These are phyloP conservation scores for Fragaria iinumae DNA, from an alignment of 306 rosid genomes.

Conservation along the genomic window DNA sequence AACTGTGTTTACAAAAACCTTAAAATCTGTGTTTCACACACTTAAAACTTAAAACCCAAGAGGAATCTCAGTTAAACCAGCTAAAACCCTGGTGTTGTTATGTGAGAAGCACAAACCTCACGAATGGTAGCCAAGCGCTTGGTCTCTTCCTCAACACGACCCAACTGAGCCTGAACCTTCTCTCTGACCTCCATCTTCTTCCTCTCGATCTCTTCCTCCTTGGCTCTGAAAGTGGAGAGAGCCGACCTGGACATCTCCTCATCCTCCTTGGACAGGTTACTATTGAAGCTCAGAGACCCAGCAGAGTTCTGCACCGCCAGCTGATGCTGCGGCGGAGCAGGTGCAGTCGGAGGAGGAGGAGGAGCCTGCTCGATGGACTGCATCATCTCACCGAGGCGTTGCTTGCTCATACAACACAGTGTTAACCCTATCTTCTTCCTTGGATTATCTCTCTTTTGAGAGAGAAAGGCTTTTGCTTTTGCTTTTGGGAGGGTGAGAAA, in stretches of 20 bases:
- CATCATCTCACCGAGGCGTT: slow-evolving; percentile 34
- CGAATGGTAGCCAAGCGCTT: slow-evolving; percentile 90
- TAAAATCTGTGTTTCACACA: neutral
- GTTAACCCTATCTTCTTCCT: slow-evolving; percentile 38
- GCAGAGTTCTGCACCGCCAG: slow-evolving; percentile 65
- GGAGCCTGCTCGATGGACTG: slow-evolving; percentile 45
- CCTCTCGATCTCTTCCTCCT: slow-evolving; percentile 94
- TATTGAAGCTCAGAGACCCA: slow-evolving; percentile 88
- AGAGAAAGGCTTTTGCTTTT: neutral
- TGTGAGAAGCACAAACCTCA: slow-evolving; percentile 49
- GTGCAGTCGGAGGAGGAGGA: neutral
- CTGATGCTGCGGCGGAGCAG: slow-evolving; percentile 34
- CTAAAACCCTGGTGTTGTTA: neutral
- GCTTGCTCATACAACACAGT: slow-evolving; percentile 10
- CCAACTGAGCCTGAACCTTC: slow-evolving; percentile 82
- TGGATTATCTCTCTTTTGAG: slow-evolving; percentile 22
- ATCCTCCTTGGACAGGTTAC: slow-evolving; percentile 86
- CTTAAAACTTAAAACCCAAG: too few relatives aligned
- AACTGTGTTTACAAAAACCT: neutral
- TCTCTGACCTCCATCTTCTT: slow-evolving; percentile 94
- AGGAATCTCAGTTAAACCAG: neutral
- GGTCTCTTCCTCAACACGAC: slow-evolving; percentile 94
- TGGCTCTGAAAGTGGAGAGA: slow-evolving; percentile 84
- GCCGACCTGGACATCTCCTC: slow-evolving; percentile 97
- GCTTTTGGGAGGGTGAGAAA: neutral